phyloP scores from a whole-genome alignment of 2,329 filamentous ascomycete species.

The Penicillium sp. region DNA sequence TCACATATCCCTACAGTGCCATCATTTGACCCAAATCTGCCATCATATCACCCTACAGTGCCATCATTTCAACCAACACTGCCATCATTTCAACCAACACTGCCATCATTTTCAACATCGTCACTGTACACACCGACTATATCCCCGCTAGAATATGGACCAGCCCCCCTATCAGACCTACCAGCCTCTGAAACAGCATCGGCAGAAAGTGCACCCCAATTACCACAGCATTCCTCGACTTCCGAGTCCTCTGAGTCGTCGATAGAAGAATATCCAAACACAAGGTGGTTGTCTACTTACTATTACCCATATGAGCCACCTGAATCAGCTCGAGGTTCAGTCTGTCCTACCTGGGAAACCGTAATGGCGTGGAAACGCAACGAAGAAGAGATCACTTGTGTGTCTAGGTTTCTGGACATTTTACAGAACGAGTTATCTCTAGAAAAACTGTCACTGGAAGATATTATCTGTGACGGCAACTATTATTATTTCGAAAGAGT shows the following conservation, averaged over 20 bases:
- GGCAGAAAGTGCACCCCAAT: slow-evolving; percentile 1
- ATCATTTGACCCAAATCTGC: not conserved
- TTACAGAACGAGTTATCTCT: slow-evolving; percentile 9
- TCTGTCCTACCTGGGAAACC: not conserved
- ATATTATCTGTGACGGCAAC: slow-evolving; percentile 9
- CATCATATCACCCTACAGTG: not conserved
- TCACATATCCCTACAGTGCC: not conserved
- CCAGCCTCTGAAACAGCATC: slow-evolving; percentile 1
- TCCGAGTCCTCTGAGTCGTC: slow-evolving; percentile 3
- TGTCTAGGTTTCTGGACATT: slow-evolving; percentile 4
- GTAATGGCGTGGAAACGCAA: slow-evolving; percentile 1
- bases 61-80: not conserved
- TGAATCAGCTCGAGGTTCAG: not conserved
- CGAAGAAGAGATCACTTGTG: slow-evolving; percentile 3
- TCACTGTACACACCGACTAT: not conserved
- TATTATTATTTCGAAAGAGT: slow-evolving; percentile 9
- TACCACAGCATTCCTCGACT: not conserved
- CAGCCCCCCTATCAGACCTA: not conserved
- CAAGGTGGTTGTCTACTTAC: slow-evolving; percentile 2
- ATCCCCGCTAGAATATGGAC: not conserved
- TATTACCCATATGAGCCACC: slow-evolving; percentile 3
- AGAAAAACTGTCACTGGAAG: slow-evolving; percentile 7
- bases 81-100: not conserved
- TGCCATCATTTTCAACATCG: not conserved
- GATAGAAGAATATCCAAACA: slow-evolving; percentile 4